Percentiles rank a stretch among this genome's conserved stretches.
phyloP scores from a whole-genome alignment of 306 rosid species.

The Betula pendula region DNA sequence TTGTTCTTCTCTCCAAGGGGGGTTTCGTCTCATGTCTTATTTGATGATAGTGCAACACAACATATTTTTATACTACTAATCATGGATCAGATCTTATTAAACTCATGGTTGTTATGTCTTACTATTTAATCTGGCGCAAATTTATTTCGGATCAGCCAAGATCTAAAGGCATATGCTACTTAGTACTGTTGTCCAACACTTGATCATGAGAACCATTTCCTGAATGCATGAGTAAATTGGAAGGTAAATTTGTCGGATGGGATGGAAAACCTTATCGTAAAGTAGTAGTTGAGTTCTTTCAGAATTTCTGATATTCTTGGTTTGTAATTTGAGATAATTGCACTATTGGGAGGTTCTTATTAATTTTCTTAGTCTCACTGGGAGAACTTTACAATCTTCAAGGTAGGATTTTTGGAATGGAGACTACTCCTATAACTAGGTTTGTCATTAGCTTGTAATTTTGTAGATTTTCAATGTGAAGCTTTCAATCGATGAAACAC shows the following conservation, averaged over 20 bases:
- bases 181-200: slow-evolving; percentile 5
- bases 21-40: not conserved
- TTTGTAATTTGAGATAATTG: slow-evolving; percentile 35
- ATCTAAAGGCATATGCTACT: not conserved
- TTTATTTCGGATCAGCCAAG: not conserved
- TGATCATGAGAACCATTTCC: slow-evolving; percentile 5
- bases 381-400: slow-evolving; percentile 20
- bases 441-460: slow-evolving; percentile 35
- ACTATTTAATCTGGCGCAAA: not conserved
- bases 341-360: slow-evolving; percentile 41
- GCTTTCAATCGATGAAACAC: slow-evolving; percentile 16
- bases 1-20: not conserved
- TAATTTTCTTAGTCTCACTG: slow-evolving; percentile 25
- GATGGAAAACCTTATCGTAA: not conserved
- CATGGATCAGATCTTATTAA: slow-evolving; percentile 2
- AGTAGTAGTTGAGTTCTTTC: not conserved
- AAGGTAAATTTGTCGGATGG: slow-evolving; percentile 32
- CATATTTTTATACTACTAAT: not conserved
- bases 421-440: slow-evolving; percentile 19
- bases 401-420: slow-evolving; percentile 35
- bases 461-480: slow-evolving; percentile 14
- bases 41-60: not conserved
- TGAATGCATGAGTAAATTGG: not conserved
- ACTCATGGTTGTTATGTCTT: not conserved
- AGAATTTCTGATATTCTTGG: slow-evolving; percentile 34